Conservation (phyloP, 2,329 filamentous ascomycete genomes). For the Bipolaris sorokiniana region DNA sequence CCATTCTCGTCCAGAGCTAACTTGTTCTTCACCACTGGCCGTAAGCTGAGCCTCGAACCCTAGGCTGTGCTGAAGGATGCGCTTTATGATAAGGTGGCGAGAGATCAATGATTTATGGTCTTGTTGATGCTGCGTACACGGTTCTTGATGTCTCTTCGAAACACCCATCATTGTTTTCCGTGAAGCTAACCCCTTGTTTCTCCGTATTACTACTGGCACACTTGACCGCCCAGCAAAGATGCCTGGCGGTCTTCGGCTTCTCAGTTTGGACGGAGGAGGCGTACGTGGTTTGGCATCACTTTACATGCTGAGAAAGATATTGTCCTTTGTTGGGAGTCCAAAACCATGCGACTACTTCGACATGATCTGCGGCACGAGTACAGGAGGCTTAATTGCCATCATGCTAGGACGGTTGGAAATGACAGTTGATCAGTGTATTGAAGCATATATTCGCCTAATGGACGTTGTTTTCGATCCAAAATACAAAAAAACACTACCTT, state of each 20-base stretch:
- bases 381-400: slow-evolving; percentile 26
- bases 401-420: slow-evolving; percentile 28
- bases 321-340: slow-evolving; percentile 14
- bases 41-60: background rate
- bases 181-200: background rate
- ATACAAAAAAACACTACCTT: slow-evolving; percentile 4
- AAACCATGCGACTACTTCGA: slow-evolving; percentile 25
- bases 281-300: slow-evolving; percentile 13
- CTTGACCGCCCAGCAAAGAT: background rate
- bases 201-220: background rate
- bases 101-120: background rate
- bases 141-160: background rate
- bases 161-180: background rate
- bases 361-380: slow-evolving; percentile 31
- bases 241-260: slow-evolving; percentile 7
- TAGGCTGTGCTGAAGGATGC: background rate
- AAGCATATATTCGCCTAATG: slow-evolving; percentile 15
- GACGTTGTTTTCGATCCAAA: slow-evolving; percentile 16
- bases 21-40: background rate
- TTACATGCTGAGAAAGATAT: slow-evolving; percentile 11
- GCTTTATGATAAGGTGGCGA: background rate
- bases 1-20: background rate
- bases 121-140: background rate
- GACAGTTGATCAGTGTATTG: slow-evolving; percentile 21
- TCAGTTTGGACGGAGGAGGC: slow-evolving; percentile 16